A percentile compares a stretch with the other conserved stretches of the same genome.
Conservation (phyloP, 2,329 filamentous ascomycete species). For the Aurifilum marmelostoma region DNA sequence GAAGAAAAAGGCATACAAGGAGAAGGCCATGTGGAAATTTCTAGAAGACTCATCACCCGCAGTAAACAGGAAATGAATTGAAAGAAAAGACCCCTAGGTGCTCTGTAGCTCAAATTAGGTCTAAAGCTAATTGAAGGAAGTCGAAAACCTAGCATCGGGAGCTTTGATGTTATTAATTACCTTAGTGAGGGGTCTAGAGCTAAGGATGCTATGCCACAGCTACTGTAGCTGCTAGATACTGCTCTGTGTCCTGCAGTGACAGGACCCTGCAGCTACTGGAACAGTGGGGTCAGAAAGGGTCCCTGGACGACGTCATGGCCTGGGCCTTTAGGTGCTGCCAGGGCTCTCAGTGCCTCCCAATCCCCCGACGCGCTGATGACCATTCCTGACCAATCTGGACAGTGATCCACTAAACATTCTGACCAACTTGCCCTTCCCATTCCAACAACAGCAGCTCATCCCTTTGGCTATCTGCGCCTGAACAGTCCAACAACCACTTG, state of each 20-base stretch:
- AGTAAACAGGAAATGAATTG: too few species aligned
- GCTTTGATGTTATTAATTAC: neutral
- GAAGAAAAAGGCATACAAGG: constrained; percentile 29
- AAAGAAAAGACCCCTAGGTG: too few species aligned
- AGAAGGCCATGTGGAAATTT: constrained; percentile 31
- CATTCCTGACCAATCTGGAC: neutral
- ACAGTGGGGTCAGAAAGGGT: neutral
- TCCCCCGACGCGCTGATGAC: neutral
- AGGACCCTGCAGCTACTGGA: constrained; percentile 11
- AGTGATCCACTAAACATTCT: neutral
- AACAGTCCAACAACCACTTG: neutral
- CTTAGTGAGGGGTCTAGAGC: neutral
- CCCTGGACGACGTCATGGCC: constrained; percentile 16
- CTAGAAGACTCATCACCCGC: constrained; percentile 25
- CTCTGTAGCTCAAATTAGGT: too few species aligned
- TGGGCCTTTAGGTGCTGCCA: constrained; percentile 1
- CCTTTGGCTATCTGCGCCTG: neutral
- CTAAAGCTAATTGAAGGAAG: too few species aligned
- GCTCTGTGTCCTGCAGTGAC: neutral
- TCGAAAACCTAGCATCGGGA: neutral
- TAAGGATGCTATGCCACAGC: neutral
- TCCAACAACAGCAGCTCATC: constrained; percentile 1
- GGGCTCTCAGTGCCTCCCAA: neutral
- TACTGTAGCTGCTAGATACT: too few species aligned
- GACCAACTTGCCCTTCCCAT: neutral